Base-by-base conservation (phyloP, 2,329 filamentous ascomycete genomes). In the Raffaelea albimanens region DNA sequence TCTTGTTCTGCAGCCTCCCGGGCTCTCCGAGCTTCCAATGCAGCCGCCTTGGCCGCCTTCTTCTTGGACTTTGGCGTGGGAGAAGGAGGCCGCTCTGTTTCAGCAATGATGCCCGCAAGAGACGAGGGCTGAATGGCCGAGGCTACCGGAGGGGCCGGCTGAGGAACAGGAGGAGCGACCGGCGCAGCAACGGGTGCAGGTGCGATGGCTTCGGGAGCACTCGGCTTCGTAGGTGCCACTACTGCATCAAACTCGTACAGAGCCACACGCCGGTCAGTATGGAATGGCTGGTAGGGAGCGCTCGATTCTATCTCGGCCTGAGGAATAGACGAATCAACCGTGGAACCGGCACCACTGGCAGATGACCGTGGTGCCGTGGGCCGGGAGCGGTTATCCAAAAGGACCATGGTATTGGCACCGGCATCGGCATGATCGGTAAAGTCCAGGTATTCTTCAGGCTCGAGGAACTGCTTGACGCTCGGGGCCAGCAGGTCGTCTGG, bases 271-370 rank as follows among this genome's bases (percentile, higher is more conserved):
- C 81, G 78, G 59, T 97, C 90, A 0, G 90, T 93, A 62, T 97
- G 91, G 68, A 97, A 96, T 1, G 93, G 91, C 58, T 95, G 90
- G 58, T 95, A 97, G 2, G 91, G 88, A 4, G 90, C 86, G 59
- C 91, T 96, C 2, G 91, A 95, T 61, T 98, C 93, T 54, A 95
- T 94, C 68, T 96, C 90, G 5, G 87, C 88, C 54, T 83, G 78
- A 1, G 80, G 80, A 48, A 78, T 90, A 61, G 68, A 85, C 61
- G 67, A 86, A 64, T 70, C 84, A 61, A 70, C 75, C 47, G 64
- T 68, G 58, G 63, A 67, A 57, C 67, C 70, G 34, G 16, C 16
- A 14, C 41, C 20, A 14, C 53, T 49, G 56, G 54, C 57, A 44
- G 58, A 58, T 19, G 53, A 51, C 54, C 63, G 65, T 47, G 63